Evolutionary conservation across 805 yeast species (phyloP), one percentile per base, ranked within the genome.

Genomic region (Saccharomycopsis vini): DNA sequence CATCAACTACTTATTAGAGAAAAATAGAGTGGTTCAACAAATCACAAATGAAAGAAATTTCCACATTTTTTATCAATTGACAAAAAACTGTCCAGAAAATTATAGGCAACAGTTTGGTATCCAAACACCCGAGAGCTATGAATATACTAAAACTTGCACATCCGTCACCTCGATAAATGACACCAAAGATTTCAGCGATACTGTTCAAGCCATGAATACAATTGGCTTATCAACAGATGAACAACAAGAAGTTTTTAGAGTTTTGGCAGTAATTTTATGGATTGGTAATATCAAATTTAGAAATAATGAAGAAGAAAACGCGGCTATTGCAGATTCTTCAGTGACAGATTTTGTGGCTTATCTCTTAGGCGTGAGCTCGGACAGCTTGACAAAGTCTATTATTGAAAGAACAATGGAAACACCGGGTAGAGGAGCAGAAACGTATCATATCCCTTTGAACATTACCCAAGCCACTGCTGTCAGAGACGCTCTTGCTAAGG

Each of bases 311-410:
- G 86, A 79, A 50, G 96, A 96, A 12, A 84, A 85, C 56, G 82
- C 97, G 0, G 70, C 73, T 34, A 73, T 92, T 20, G 72, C 85
- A 38, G 99, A 92, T 58, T 72, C 79, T 2, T 81, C 90, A 10
- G 97, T 92, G n/a, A 84, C 96, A 3, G 84, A 85, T 55, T 92
- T 90, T 62, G 94, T 89, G 38, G 97, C 96, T 1, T 92, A 92
- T 59, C 65, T 92, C 44, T 66, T 92, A 51, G 88, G 88, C 51
- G 95, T 90, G 9, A 80, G 81, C 54, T 72, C 83, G 2, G 74
- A 73, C 28, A 61, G 76, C 1, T 69, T 92, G 53, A 73, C 71
- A 42, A 79, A 77, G 52, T 72, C 95, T 0, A 59, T 92, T 16
- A 73, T 77, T 4, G 90, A 85, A 56, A 75, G 96, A 65, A 76